A percentile compares a stretch with the other conserved stretches of the same genome.
These are phyloP conservation scores for Neonectria faginata DNA, from an alignment of 2,329 filamentous ascomycete genomes.

Conservation along the genomic window DNA sequence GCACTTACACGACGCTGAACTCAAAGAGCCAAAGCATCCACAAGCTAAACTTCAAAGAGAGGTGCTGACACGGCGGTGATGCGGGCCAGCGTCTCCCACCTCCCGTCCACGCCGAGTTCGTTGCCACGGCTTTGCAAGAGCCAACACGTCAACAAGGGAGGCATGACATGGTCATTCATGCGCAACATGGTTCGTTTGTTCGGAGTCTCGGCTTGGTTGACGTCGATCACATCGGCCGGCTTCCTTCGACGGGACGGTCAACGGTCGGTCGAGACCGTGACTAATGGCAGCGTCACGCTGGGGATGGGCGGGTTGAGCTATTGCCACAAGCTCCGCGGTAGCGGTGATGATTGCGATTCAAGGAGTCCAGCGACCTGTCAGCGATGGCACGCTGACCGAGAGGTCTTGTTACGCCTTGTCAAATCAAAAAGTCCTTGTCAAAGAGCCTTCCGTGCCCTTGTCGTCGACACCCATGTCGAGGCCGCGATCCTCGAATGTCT, in stretches of 20 bases:
- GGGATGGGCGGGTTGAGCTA: conserved; percentile 13
- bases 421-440: neutral
- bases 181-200: conserved; percentile 3
- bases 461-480: conserved; percentile 17
- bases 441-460: conserved; percentile 9
- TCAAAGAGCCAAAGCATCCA: conserved; percentile 10
- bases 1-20: conserved; percentile 38
- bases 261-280: conserved; percentile 6
- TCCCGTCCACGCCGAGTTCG: neutral
- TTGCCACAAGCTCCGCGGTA: conserved; percentile 4
- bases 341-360: conserved; percentile 18
- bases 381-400: conserved; percentile 7
- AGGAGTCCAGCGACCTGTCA: neutral
- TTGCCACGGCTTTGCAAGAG: neutral
- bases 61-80: conserved; percentile 17
- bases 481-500: conserved; percentile 17
- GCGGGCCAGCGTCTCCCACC: conserved; percentile 3
- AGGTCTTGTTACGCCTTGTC: neutral
- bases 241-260: neutral
- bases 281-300: conserved; percentile 22
- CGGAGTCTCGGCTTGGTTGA: neutral
- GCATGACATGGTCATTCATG: neutral
- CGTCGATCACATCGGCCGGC: neutral
- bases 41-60: conserved; percentile 2
- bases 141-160: neutral